These are phyloP conservation scores for Dendrobium huoshanense DNA, from an alignment of 106 monocot genomes.

Conservation along the genomic window DNA sequence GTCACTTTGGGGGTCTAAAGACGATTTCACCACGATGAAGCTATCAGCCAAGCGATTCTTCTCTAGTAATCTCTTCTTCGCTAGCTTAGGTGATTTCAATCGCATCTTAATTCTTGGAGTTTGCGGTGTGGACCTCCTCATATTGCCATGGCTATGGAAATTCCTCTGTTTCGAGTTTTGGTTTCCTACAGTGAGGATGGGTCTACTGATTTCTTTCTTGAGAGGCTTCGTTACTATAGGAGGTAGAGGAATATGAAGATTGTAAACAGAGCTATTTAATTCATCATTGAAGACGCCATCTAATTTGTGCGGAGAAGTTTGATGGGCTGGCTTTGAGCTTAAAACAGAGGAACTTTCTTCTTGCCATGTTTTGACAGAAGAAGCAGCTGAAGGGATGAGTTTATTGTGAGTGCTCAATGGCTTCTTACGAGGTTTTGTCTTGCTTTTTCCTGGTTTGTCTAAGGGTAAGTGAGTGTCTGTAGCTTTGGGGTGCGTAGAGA, in stretches of 20 bases:
- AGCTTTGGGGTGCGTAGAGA: conserved; percentile 11
- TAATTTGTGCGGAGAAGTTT: no score
- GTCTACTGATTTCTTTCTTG: no score
- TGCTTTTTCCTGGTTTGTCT: neutral
- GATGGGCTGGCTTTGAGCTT: no score
- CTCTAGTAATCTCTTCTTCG: conserved; percentile 6
- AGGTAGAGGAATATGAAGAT: neutral
- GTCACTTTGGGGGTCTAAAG: conserved; percentile 14
- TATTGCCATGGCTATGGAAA: neutral
- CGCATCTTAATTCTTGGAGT: conserved; percentile 12
- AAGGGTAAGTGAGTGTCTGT: neutral
- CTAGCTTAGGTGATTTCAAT: conserved; percentile 25
- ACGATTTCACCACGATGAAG: conserved; percentile 52
- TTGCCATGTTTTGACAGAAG: no score
- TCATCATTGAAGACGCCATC: no score
- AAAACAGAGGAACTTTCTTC: no score
- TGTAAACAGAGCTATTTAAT: no score
- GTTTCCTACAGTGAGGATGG: neutral
- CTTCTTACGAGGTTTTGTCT: neutral
- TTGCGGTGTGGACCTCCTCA: neutral
- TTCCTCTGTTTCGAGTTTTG: neutral
- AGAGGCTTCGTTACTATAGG: conserved; percentile 17
- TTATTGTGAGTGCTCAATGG: neutral
- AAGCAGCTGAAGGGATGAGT: neutral
- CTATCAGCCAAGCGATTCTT: conserved; percentile 12